A percentile compares a stretch with the other conserved stretches of the same genome.
Evolutionary conservation across 2,329 filamentous ascomycete genomes (phyloP).

Genomic region (Huntiella bhutanensis): DNA sequence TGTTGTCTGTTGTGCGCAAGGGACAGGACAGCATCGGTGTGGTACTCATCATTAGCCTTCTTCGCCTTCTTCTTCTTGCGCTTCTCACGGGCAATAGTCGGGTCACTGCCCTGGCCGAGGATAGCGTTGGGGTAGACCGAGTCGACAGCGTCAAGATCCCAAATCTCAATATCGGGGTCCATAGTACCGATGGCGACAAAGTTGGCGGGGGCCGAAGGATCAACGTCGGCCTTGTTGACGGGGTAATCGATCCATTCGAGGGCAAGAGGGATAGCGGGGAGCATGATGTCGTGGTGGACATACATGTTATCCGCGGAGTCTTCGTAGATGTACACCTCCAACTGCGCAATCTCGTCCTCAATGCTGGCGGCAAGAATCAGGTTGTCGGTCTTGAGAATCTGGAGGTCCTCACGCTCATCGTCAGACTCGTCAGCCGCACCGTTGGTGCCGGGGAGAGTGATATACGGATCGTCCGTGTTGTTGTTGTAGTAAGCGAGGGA

Average conservation of each 20-base stretch:
- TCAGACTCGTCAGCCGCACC: conserved; percentile 47
- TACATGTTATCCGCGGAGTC: conserved; percentile 91
- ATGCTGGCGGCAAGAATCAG: conserved; percentile 81
- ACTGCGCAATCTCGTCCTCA: conserved; percentile 88
- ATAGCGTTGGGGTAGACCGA: conserved; percentile 98
- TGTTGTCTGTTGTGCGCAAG: conserved; percentile 85
- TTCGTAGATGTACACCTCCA: conserved; percentile 96
- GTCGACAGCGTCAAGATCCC: conserved; percentile 91
- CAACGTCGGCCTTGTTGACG: conserved; percentile 49
- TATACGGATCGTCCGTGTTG: conserved; percentile 90
- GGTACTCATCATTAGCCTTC: conserved; percentile 78
- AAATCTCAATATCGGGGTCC: conserved; percentile 96
- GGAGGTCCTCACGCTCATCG: conserved; percentile 81
- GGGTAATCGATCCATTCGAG: conserved; percentile 90
- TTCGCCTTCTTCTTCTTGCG: conserved; percentile 80
- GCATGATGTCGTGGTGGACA: conserved; percentile 98
- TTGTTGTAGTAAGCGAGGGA: conserved; percentile 85
- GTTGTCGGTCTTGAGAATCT: conserved; percentile 85
- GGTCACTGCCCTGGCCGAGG: conserved; percentile 51
- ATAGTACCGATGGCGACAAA: conserved; percentile 92
- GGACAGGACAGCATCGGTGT: conserved; percentile 83
- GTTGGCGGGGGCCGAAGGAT: conserved; percentile 55
- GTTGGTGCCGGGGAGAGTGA: conserved; percentile 58
- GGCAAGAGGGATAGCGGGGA: conserved; percentile 86
- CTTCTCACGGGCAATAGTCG: conserved; percentile 40